phyloP scores from a whole-genome alignment of 176 grass and related monocot genomes.

The Oryza glaberrima region DNA sequence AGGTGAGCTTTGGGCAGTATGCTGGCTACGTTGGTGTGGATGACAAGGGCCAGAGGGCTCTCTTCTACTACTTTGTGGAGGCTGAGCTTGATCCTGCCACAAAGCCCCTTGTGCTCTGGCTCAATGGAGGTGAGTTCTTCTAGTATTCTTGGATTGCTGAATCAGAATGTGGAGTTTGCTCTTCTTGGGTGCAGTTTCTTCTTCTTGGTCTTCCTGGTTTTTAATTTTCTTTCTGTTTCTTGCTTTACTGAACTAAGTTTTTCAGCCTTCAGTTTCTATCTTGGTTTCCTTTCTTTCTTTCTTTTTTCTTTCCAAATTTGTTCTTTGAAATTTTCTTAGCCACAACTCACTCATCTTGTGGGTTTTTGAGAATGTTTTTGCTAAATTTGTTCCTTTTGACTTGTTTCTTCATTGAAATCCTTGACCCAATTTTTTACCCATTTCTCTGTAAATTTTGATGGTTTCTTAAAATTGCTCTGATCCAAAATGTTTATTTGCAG shows the following conservation, averaged over 20 bases:
- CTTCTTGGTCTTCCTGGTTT: background rate
- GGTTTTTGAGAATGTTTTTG: background rate
- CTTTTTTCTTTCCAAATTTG: too few species aligned
- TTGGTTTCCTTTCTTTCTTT: background rate
- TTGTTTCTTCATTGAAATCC: background rate
- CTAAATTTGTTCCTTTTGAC: background rate
- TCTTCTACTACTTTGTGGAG: constrained; percentile 99
- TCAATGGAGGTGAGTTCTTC: constrained; percentile 86
- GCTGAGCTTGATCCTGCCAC: constrained; percentile 72
- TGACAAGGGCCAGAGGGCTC: constrained; percentile 57
- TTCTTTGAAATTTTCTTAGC: background rate
- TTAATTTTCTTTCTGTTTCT: background rate
- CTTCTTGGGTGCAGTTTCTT: background rate
- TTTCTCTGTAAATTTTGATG: background rate
- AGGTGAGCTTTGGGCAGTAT: constrained; percentile 85
- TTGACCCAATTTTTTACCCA: constrained; percentile 16
- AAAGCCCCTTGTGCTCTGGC: constrained; percentile 94
- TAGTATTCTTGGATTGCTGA: background rate
- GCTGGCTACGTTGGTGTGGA: constrained; percentile 85
- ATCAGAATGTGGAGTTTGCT: background rate
- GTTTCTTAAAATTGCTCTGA: constrained; percentile 35
- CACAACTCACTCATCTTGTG: background rate
- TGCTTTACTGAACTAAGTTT: background rate
- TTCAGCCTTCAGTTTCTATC: background rate
- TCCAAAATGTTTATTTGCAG: constrained; percentile 40